Evolutionary conservation across 2,329 filamentous ascomycete species (phyloP), one percentile per base, ranked within the genome.

Genomic region (Phyllosticta citrichinensis): DNA sequence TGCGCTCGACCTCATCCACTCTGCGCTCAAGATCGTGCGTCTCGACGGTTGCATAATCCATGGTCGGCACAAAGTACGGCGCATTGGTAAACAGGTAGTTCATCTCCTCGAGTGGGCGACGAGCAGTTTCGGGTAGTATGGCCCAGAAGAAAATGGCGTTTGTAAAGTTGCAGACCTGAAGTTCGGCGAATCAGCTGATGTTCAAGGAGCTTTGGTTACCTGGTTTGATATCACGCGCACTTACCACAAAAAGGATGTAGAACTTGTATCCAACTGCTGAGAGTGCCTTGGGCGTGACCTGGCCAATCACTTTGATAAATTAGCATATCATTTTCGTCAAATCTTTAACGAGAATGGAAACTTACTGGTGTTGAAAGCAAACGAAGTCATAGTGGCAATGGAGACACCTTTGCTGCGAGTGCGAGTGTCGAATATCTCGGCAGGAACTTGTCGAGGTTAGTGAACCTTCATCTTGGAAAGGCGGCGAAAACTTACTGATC

Each of bases 371-470:
- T 89, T 89, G 76, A 88, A 90, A 1, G 87, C 87, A 71, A 88
- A 91, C 11, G 80, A 84, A 20, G 77, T 79, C 87, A 90, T 89
- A 5, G 85, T 88, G 0, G 87, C 87, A 64, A 91, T 84, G 1
- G 85, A 86, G 1, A 91, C 87, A 66, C 87, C 88, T 76, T 89
- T 89, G 58, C 84, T 80, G 50, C 88, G 81, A 0, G 87, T 91
- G 63, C 85, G 83, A 2, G 86, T 91, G 72, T 91, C 88, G 74
- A 91, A 91, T 51, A 90, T 87, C 69, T 90, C 87, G 56, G 87
- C 85, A 0, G 83, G 83, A 63, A 86, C 84, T 57, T 56, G 3
- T 22, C 6, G 12, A 10, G 27, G 54, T 33, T 11, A 54, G 47
- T 53, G 9, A 2, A 17, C n/a, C 24, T 17, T 12, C 58, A 82